Base-by-base conservation (phyloP, 257 asterid species). In the Solanum dulcamara region DNA sequence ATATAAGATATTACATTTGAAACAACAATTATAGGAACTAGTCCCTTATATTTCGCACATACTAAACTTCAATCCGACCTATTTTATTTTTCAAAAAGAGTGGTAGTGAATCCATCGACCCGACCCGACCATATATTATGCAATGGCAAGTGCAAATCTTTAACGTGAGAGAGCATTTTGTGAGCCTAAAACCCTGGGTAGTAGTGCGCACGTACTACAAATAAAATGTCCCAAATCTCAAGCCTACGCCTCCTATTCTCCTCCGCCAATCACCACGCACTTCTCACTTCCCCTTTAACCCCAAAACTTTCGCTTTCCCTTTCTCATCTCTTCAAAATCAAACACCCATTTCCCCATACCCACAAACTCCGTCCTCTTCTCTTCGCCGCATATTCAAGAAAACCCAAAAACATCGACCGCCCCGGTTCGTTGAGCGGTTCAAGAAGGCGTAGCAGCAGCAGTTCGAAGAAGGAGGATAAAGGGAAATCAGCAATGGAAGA, bases 221-320 rank as follows among this genome's bases (percentile, higher is more conserved):
- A 44, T 14, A 40, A 68, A 83, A 94, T 94, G 98, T 91, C 92
- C 87, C 93, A 93, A 64, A 62, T 90, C 32, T 79, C 94, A 75
- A 92, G 85, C 90, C 91, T 96, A 75, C 98, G 99, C 86, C 88
- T 91, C 89, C 91, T 94, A 62, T 87, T 92, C 93, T 88, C 93
- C 85, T 87, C 97, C 92, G 92, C 92, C 87, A 88, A 88, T 81
- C 86, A 84, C 93, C 92, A 80, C 92, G 48, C 18, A 83, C 2
- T 84, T 33, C 10, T 90, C 90, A n/a, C 66, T n/a, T 84, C 91
- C 80, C 81, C 91, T 90, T 37, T 74, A 74, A 14, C 84, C 81
- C 89, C 87, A 40, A 91, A 90, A 89, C 87, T 91, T 80, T 88
- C 51, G 42, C 89, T 18, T 24, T 67, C 71, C 46, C 84, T 44